These are phyloP conservation scores for Sporopachydermia quercuum DNA, from an alignment of 805 yeast genomes.

Conservation along the genomic window DNA sequence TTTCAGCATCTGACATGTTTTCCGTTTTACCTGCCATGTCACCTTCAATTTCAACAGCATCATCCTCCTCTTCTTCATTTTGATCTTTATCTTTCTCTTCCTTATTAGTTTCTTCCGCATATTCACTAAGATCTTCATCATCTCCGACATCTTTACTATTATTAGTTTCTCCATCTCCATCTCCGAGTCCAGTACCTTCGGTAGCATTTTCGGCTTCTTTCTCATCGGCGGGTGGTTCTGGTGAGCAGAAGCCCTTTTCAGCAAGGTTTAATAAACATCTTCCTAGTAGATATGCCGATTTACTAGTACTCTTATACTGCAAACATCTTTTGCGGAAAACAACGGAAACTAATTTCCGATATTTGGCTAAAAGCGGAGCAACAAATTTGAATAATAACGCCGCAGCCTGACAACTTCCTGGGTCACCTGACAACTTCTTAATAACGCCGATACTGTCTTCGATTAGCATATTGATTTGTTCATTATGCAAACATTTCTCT, in stretches of 20 bases:
- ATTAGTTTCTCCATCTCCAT: constrained; percentile 78
- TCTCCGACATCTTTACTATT: constrained; percentile 10
- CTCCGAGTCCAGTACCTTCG: constrained; percentile 87
- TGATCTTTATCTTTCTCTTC: constrained; percentile 16
- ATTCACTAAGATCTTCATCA: constrained; percentile 4
- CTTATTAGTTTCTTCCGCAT: constrained; percentile 7
- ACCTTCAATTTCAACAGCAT: constrained; percentile 89
- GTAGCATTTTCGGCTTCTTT: constrained; percentile 46
- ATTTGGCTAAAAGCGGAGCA: constrained; percentile 49
- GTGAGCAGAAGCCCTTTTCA: constrained; percentile 82
- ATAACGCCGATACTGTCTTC: constrained; percentile 21
- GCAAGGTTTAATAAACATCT: constrained; percentile 45
- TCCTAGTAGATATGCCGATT: constrained; percentile 46
- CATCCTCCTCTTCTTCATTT: constrained; percentile 61
- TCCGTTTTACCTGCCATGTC: constrained; percentile 94
- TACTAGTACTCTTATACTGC: constrained; percentile 39
- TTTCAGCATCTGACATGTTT: constrained; percentile 57
- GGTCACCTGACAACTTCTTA: constrained; percentile 22
- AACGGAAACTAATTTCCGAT: constrained; percentile 30
- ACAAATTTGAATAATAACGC: constrained; percentile 40
- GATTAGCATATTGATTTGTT: constrained; percentile 22
- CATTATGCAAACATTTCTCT: constrained; percentile 28
- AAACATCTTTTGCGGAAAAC: constrained; percentile 29
- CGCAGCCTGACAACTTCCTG: constrained; percentile 22
- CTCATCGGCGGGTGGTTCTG: constrained; percentile 58